Evolutionary conservation across 1,284 basidiomycete species (phyloP).

Genomic region (Phlebopus sp.): DNA sequence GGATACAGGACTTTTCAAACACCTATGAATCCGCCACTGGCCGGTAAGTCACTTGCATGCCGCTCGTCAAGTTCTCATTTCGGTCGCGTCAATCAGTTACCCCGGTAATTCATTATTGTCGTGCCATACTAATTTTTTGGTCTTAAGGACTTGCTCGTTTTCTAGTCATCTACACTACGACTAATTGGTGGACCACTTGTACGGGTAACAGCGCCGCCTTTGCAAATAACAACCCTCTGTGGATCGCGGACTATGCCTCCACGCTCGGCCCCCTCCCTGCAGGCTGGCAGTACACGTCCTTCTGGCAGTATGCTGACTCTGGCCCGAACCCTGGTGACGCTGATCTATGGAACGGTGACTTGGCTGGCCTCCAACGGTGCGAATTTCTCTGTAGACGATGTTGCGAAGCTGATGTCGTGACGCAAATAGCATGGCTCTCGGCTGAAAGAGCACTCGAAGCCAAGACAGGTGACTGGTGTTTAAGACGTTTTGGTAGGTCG

Average conservation of each 20-base stretch:
- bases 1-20: conserved; percentile 60
- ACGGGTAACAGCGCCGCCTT: conserved; percentile 57
- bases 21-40: conserved; percentile 55
- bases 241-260: conserved; percentile 55
- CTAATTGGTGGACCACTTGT: conserved; percentile 67
- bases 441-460: conserved; percentile 3
- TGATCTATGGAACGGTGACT: conserved; percentile 51
- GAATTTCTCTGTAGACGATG: conserved; percentile 1
- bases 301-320: conserved; percentile 63
- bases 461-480: no score
- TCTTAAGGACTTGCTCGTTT: not conserved
- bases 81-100: conserved; percentile 26
- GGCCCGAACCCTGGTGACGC: conserved; percentile 55
- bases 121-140: not conserved
- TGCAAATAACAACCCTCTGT: conserved; percentile 50
- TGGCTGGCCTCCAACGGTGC: conserved; percentile 33
- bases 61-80: conserved; percentile 5
- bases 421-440: conserved; percentile 21
- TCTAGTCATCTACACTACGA: conserved; percentile 59
- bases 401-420: not conserved
- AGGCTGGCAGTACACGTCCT: conserved; percentile 54
- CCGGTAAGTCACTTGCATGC: conserved; percentile 33
- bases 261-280: conserved; percentile 52
- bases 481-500: no score
- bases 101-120: conserved; percentile 27